Evolutionary conservation across 1,284 basidiomycete species (phyloP), one percentile per base, ranked within the genome.

Genomic region (Omphalotus olearius): DNA sequence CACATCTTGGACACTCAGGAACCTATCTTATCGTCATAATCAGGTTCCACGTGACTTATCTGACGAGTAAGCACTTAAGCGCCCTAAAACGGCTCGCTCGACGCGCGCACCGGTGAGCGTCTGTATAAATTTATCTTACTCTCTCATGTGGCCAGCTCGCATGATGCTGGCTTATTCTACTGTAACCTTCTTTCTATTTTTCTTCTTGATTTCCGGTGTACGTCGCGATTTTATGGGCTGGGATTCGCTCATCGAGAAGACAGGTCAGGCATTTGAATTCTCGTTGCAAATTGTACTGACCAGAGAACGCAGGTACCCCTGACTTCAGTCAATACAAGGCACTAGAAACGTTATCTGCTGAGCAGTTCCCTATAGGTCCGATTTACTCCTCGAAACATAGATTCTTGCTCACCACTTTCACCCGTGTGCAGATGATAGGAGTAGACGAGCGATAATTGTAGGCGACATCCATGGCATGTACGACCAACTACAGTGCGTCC

Each of bases 391-490:
- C 6, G 7, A 6, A 14, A 2, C 23, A 47, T 18, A n/a, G 7
- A 23, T 40, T 41, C 43, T 40, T 38, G 11, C 9, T 37, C 42
- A 3, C n/a, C 18, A n/a, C 25, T n/a, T 14, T 17, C 11, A 20
- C 5, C 6, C 25, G 20, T 43, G 37, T 37, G 16, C 41, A 85
- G 84, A 75, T 52, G 69, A 78, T 20, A 65, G 71, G 3, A 60
- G 70, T n/a, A 71, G 67, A 54, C 81, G 89, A 7, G 68, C 86
- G 18, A 79, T 94, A 42, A 69, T 91, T 54, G 69, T 93, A 23
- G 93, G 93, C 14, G 93, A 96, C 60, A 76, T 95, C 2, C 93
- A 96, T 72, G 91, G 90, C 41, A 90, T 85, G 75, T 74, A 80
- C 52, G 64, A 74, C 13, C 78, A 85, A 0, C 68, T 96, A 5